A percentile compares a stretch with the other conserved stretches of the same genome.
phyloP scores from a whole-genome alignment of 1,284 basidiomycete species.

The Microbotryum saponariae region DNA sequence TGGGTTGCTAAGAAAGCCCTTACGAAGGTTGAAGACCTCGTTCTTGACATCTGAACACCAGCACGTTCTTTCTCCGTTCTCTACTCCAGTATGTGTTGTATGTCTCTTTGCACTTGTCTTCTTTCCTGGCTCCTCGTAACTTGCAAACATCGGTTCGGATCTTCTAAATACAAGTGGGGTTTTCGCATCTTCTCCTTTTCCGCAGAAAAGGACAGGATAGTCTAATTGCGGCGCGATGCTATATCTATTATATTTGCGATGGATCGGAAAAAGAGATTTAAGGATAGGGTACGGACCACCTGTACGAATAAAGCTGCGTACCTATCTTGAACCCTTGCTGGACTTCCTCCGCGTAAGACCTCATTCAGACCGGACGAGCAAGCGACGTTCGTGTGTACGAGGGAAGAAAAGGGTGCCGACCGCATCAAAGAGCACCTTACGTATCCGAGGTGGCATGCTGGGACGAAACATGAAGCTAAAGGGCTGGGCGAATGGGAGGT shows the following conservation, averaged over 20 bases:
- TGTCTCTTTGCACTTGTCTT: not conserved
- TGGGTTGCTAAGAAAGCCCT: slow-evolving; percentile 12
- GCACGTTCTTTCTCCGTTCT: not conserved
- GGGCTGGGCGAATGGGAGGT: not conserved
- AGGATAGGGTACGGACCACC: accelerated
- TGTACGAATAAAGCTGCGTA: not conserved
- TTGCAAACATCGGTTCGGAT: no score
- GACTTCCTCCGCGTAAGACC: slow-evolving; percentile 20
- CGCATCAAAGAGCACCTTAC: slow-evolving; percentile 24
- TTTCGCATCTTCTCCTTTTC: no score
- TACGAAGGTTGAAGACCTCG: slow-evolving; percentile 19
- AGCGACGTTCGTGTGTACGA: slow-evolving; percentile 11
- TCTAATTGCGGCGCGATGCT: no score
- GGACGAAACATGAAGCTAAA: not conserved
- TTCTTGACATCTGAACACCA: slow-evolving; percentile 16
- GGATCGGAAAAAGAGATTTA: not conserved
- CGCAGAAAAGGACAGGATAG: no score
- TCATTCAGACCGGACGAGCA: slow-evolving; percentile 12
- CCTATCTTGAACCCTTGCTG: slow-evolving; percentile 27
- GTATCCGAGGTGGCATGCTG: slow-evolving; percentile 3
- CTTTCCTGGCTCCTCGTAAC: no score
- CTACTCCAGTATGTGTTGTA: not conserved
- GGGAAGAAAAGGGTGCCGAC: slow-evolving; percentile 34
- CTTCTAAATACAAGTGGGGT: no score
- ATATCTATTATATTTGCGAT: no score